Evolutionary conservation across 805 yeast genomes (phyloP).

Genomic region (Kazachstania psychrophila): DNA sequence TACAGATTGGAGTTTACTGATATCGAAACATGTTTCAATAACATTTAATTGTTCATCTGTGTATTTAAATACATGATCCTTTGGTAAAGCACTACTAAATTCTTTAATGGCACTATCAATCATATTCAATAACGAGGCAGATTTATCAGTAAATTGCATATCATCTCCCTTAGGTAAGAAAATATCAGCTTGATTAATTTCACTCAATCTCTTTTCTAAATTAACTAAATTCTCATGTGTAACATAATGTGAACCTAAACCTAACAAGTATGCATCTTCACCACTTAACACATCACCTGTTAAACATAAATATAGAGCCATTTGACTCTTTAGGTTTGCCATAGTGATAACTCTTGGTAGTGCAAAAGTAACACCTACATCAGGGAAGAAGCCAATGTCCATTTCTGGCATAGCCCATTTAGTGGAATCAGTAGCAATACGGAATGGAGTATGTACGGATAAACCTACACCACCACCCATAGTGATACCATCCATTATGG

Average conservation of each 20-base stretch:
- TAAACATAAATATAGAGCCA: slow-evolving; percentile 78
- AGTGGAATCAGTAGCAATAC: slow-evolving; percentile 87
- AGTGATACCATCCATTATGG: slow-evolving; percentile 82
- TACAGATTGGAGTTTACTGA: slow-evolving; percentile 31
- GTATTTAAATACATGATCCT: slow-evolving; percentile 49
- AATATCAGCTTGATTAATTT: slow-evolving; percentile 34
- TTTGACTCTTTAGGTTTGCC: slow-evolving; percentile 48
- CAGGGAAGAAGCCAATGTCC: slow-evolving; percentile 93
- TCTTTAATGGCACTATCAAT: slow-evolving; percentile 73
- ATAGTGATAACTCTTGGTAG: slow-evolving; percentile 52
- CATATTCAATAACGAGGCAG: slow-evolving; percentile 28
- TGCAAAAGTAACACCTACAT: slow-evolving; percentile 89
- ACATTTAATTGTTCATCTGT: slow-evolving; percentile 46
- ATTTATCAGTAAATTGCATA: slow-evolving; percentile 1
- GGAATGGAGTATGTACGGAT: slow-evolving; percentile 81
- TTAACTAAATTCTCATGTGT: slow-evolving; percentile 54
- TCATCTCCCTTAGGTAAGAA: background rate
- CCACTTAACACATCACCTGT: slow-evolving; percentile 78
- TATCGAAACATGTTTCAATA: slow-evolving; percentile 61
- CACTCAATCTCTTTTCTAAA: slow-evolving; percentile 56
- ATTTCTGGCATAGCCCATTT: slow-evolving; percentile 96
- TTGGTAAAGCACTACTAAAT: slow-evolving; percentile 56
- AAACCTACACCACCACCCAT: slow-evolving; percentile 99
- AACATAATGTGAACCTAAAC: slow-evolving; percentile 86
- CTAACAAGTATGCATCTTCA: slow-evolving; percentile 69